Evolutionary conservation across 1,284 basidiomycete species (phyloP).

Genomic region (Salmacisia buchloeana): DNA sequence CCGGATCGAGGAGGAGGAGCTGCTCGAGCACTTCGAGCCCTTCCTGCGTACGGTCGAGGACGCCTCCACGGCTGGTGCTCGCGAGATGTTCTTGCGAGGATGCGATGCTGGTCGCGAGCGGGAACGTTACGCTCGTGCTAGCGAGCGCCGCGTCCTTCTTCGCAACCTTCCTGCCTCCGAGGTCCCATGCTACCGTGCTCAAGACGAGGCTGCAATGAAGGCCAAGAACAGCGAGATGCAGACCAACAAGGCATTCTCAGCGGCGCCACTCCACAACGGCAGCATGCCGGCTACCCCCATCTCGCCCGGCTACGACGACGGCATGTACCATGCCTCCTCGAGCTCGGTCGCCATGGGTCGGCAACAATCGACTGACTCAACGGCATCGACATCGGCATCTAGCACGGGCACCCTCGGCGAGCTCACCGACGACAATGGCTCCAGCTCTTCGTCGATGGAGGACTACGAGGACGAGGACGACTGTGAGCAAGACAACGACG

Average conservation of each 20-base stretch:
- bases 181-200: constrained; percentile 46
- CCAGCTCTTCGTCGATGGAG: constrained; percentile 42
- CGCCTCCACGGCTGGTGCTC: constrained; percentile 41
- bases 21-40: constrained; percentile 46
- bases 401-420: constrained; percentile 41
- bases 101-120: constrained; percentile 46
- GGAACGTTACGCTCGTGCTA: constrained; percentile 44
- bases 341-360: constrained; percentile 30
- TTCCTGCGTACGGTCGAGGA: constrained; percentile 48
- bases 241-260: not conserved
- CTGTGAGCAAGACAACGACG: constrained; percentile 31
- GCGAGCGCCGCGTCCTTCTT: constrained; percentile 42
- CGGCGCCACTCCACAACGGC: constrained; percentile 12
- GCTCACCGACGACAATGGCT: constrained; percentile 48
- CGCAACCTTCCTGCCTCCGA: constrained; percentile 42
- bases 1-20: constrained; percentile 49
- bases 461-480: constrained; percentile 42
- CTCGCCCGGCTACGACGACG: constrained; percentile 12
- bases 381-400: constrained; percentile 27
- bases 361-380: constrained; percentile 26
- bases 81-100: constrained; percentile 47
- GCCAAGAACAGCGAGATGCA: constrained; percentile 15
- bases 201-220: constrained; percentile 18
- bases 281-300: constrained; percentile 13
- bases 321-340: constrained; percentile 16